Evolutionary conservation across 768 basidiomycete genomes (phyloP).

Genomic region (Steccherinum ochraceum): DNA sequence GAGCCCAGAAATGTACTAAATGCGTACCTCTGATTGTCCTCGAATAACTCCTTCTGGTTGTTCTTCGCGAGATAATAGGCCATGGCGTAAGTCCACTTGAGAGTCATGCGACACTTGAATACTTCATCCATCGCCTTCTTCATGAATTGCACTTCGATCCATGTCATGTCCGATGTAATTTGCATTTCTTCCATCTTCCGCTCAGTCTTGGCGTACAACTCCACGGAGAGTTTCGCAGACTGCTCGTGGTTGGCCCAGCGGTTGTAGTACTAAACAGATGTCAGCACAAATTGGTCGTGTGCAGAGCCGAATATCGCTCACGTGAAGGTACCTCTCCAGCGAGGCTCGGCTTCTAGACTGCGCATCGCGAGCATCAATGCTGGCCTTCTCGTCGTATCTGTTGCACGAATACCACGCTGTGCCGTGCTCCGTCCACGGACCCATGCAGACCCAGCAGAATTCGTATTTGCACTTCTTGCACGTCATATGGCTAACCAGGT

Average conservation of each 20-base stretch:
- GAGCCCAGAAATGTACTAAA: background rate
- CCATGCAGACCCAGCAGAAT: conserved; percentile 99
- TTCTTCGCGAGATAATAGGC: conserved; percentile 90
- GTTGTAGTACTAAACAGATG: conserved; percentile 79
- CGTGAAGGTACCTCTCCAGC: conserved; percentile 93
- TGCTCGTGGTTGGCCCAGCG: conserved; percentile 99
- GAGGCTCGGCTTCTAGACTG: conserved; percentile 88
- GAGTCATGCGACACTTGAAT: conserved; percentile 84
- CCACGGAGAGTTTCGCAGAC: conserved; percentile 92
- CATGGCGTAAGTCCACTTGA: conserved; percentile 99
- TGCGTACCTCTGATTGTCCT: conserved; percentile 88
- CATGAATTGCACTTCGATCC: conserved; percentile 99
- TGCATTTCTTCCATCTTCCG: conserved; percentile 99
- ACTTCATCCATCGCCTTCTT: conserved; percentile 96
- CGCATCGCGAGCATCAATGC: conserved; percentile 83
- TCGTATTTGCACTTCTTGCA: conserved; percentile 99
- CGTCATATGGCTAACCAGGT: conserved; percentile 83
- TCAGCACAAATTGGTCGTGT: background rate
- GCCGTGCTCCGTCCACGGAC: conserved; percentile 96
- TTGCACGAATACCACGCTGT: conserved; percentile 99
- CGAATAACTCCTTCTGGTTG: conserved; percentile 92
- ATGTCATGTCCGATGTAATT: conserved; percentile 82
- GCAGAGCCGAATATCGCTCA: conserved; percentile 32
- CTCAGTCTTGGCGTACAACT: conserved; percentile 92
- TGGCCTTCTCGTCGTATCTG: conserved; percentile 89